These are phyloP conservation scores for Talaromyces borbonicus DNA, from an alignment of 495 filamentous ascomycete species.

Conservation along the genomic window DNA sequence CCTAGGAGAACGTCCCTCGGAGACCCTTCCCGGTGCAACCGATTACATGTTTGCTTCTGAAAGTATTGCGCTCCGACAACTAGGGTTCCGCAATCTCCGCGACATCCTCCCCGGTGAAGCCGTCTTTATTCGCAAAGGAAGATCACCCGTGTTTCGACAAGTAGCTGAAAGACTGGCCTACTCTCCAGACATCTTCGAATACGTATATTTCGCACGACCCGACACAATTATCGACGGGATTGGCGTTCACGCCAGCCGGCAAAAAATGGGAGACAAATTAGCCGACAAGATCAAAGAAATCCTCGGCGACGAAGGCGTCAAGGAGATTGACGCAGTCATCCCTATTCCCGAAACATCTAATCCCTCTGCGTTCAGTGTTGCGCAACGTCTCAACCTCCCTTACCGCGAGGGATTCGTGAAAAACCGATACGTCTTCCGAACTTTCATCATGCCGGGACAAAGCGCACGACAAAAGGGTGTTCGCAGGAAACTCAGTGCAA, in stretches of 20 bases:
- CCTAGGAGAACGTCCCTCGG: slow-evolving; percentile 63
- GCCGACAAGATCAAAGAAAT: slow-evolving; percentile 66
- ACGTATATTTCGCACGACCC: slow-evolving; percentile 64
- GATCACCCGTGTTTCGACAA: slow-evolving; percentile 62
- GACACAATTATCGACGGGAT: slow-evolving; percentile 92
- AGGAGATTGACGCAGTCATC: slow-evolving; percentile 85
- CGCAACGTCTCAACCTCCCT: slow-evolving; percentile 65
- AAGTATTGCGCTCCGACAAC: slow-evolving; percentile 79
- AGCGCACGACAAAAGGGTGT: slow-evolving; percentile 63
- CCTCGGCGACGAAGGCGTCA: slow-evolving; percentile 63
- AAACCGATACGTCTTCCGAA: slow-evolving; percentile 93
- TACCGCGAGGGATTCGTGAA: slow-evolving; percentile 85
- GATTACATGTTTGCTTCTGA: slow-evolving; percentile 99
- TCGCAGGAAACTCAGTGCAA: slow-evolving; percentile 59
- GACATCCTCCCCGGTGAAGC: slow-evolving; percentile 90
- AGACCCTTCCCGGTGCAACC: slow-evolving; percentile 34
- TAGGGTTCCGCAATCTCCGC: slow-evolving; percentile 70
- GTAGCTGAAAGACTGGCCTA: slow-evolving; percentile 63
- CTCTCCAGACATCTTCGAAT: slow-evolving; percentile 93
- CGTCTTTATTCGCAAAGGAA: slow-evolving; percentile 84
- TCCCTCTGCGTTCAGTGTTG: slow-evolving; percentile 71
- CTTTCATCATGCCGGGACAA: slow-evolving; percentile 92
- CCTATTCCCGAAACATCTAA: slow-evolving; percentile 84
- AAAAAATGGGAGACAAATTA: slow-evolving; percentile 86
- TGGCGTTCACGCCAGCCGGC: slow-evolving; percentile 75